Percentiles rank a stretch among this genome's conserved stretches.
Conservation (phyloP, 176 grass and related monocot genomes). For the Lolium rigidum region DNA sequence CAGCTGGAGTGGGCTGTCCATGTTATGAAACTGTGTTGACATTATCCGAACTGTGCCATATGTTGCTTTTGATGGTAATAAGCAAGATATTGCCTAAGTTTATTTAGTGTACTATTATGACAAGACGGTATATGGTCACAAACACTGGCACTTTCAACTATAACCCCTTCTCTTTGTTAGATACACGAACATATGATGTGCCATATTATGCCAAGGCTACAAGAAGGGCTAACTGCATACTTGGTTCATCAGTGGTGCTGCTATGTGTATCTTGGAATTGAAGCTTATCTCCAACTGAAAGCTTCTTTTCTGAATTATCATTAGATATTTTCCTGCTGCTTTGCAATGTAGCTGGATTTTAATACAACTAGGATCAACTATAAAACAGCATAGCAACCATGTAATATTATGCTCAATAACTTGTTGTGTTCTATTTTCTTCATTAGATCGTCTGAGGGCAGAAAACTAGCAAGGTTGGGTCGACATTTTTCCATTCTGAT, state of each 20-base stretch:
- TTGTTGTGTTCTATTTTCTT: too few species aligned
- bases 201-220: neutral
- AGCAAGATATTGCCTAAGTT: neutral
- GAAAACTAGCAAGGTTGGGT: too few species aligned
- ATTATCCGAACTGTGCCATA: neutral
- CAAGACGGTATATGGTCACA: constrained; percentile 3
- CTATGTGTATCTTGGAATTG: neutral
- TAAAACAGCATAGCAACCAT: neutral
- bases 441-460: too few species aligned
- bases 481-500: too few species aligned
- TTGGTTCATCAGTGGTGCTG: neutral
- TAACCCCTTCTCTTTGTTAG: neutral
- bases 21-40: neutral
- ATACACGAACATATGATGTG: neutral
- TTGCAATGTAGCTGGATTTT: neutral
- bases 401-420: neutral
- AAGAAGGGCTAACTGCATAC: neutral
- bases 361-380: neutral
- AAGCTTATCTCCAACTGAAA: neutral
- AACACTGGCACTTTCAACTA: neutral
- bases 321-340: neutral
- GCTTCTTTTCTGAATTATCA: neutral
- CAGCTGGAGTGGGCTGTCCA: neutral
- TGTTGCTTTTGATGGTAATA: neutral
- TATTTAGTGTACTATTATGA: neutral